A percentile compares a stretch with the other conserved stretches of the same genome.
Conservation (phyloP, 805 yeast genomes). For the Kockiozyma suomiensis region DNA sequence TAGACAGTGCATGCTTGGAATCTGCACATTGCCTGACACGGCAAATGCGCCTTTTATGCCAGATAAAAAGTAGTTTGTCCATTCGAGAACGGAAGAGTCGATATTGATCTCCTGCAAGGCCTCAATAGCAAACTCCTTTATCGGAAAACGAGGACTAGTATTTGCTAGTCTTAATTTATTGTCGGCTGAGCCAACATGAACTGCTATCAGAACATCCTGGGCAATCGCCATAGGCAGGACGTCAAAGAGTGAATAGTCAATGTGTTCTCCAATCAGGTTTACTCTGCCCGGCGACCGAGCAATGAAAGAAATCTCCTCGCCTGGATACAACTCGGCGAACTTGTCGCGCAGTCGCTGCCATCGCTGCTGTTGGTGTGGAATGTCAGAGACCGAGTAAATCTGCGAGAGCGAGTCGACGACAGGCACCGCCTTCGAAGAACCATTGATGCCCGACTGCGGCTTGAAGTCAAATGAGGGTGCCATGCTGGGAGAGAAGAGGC, state of each 20-base stretch:
- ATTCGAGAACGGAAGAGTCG: constrained; percentile 54
- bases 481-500: no score
- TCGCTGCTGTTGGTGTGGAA: constrained; percentile 12
- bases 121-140: constrained; percentile 22
- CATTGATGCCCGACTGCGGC: not conserved
- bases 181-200: constrained; percentile 34
- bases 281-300: constrained; percentile 77
- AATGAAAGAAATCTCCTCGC: constrained; percentile 48
- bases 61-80: constrained; percentile 73
- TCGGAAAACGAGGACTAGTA: constrained; percentile 39
- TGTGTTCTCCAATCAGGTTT: constrained; percentile 73
- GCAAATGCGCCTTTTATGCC: constrained; percentile 63
- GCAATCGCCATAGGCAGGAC: constrained; percentile 76
- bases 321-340: constrained; percentile 16
- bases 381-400: constrained; percentile 13
- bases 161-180: constrained; percentile 45
- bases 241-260: constrained; percentile 67
- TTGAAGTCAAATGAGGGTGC: constrained; percentile 11
- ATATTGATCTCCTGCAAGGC: constrained; percentile 45
- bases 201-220: constrained; percentile 62
- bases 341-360: constrained; percentile 6
- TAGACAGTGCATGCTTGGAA: constrained; percentile 50
- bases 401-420: constrained; percentile 9
- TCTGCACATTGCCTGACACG: constrained; percentile 40
- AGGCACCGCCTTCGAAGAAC: constrained; percentile 8